Base-by-base conservation (phyloP, 2,329 filamentous ascomycete genomes). In the Cladosporium sp. region DNA sequence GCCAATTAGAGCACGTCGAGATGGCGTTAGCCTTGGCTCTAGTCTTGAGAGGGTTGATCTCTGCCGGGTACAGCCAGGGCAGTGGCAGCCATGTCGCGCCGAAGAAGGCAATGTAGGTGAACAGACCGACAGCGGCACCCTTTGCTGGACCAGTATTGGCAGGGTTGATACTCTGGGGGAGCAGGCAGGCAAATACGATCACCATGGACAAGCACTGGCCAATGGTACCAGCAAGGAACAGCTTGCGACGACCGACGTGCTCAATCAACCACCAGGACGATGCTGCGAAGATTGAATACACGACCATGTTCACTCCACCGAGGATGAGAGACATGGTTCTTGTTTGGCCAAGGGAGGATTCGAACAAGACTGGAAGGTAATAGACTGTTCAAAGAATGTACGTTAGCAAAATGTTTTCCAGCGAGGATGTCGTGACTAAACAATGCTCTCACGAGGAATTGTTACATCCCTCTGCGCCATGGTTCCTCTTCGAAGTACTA, bases 241-340 rank as follows among this genome's bases (percentile, higher is more conserved):
- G 73, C 65, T 78, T 79, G 24, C 79, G 74, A 24, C 79, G 76
- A 7, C 79, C 89, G 3, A 89, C 85, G 1, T 85, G 84, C 75
- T 90, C 88, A 32, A 90, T 86, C 57, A 86, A 79, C 71, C 86
- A 88, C 86, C 87, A 85, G 4, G 88, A 88, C 1, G 84, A 77
- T 0, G 82, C 83, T 0, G 84, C 83, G 26, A 66, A 69, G 3
- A 69, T 67, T 11, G 70, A 68, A 34, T 71, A 69, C 54, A 73
- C 65, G 32, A 73, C 64, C 59, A 74, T 68, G 49, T 65, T 71
- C 4, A 70, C 60, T 15, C 73, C 14, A 67, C 70, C 0, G 85
- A 85, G 65, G 88, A 89, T 67, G 89, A 85, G 21, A 91, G 78
- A 87, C 92, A 91, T 68, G 91, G 83, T 73, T 85, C 85, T 21